Evolutionary conservation across 2,329 filamentous ascomycete genomes (phyloP).

Genomic region (Zymoseptoria passerinii): DNA sequence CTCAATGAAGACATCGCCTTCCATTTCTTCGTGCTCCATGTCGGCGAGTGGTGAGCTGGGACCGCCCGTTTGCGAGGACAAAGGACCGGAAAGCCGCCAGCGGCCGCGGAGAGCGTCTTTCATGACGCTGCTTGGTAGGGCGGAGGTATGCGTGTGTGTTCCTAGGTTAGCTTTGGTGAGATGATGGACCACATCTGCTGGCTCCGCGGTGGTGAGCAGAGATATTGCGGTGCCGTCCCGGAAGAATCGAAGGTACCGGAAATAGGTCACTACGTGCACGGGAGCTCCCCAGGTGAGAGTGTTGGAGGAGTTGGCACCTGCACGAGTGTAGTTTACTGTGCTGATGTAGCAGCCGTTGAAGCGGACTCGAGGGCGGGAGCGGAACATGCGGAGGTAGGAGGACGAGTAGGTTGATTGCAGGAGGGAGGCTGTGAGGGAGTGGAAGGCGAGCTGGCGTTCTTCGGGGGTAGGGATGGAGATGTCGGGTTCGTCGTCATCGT

Average conservation of each 20-base stretch:
- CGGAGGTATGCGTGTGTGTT: conserved; percentile 31
- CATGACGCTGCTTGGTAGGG: conserved; percentile 50
- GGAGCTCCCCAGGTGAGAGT: conserved; percentile 70
- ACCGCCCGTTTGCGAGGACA: conserved; percentile 9
- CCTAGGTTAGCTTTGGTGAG: conserved; percentile 63
- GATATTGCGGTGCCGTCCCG: conserved; percentile 78
- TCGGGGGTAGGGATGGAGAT: conserved; percentile 12
- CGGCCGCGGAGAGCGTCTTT: conserved; percentile 58
- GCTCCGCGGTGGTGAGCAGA: conserved; percentile 72
- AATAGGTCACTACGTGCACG: conserved; percentile 95
- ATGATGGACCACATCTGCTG: conserved; percentile 77
- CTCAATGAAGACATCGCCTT: conserved; percentile 70
- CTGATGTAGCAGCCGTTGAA: conserved; percentile 96
- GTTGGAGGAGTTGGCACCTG: conserved; percentile 64
- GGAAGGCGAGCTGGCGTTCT: conserved; percentile 17
- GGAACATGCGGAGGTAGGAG: conserved; percentile 61
- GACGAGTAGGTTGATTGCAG: conserved; percentile 23
- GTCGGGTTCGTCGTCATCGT: conserved; percentile 13
- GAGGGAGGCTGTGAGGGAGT: conserved; percentile 20
- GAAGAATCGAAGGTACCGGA: conserved; percentile 92
- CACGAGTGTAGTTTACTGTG: conserved; percentile 87
- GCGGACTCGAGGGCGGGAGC: conserved; percentile 71
- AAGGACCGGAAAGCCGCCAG: conserved; percentile 55
- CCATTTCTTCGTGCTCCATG: conserved; percentile 33
- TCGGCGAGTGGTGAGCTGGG: conserved; percentile 3